A percentile compares a stretch with the other conserved stretches of the same genome.
phyloP scores from a whole-genome alignment of 2,329 filamentous ascomycete genomes.

The Arthrobotrys sinensis region DNA sequence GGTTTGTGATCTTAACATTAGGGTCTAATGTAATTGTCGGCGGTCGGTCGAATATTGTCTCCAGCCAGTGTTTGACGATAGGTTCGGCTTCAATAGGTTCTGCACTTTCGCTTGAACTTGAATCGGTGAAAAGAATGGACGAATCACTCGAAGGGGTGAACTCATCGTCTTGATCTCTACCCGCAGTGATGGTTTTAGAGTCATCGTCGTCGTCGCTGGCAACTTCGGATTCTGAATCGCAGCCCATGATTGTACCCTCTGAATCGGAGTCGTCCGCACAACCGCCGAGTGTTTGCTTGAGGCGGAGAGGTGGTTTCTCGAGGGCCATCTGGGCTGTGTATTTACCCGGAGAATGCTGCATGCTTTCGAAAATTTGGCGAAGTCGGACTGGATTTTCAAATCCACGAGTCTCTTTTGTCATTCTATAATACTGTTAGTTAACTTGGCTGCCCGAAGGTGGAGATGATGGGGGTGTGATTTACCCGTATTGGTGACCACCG shows the following conservation, averaged over 20 bases:
- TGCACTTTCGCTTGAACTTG: background rate
- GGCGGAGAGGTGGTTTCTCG: conserved; percentile 4
- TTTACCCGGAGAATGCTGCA: background rate
- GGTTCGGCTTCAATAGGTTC: conserved; percentile 1
- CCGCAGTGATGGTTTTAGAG: background rate
- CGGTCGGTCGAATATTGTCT: conserved; percentile 28
- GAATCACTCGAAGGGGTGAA: background rate
- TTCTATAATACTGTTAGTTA: conserved; percentile 18
- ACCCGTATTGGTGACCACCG: conserved; percentile 54
- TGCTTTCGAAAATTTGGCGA: conserved; percentile 42
- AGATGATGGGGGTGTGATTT: background rate
- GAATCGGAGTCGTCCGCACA: conserved; percentile 8
- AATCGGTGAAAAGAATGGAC: background rate
- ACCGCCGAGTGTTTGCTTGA: background rate
- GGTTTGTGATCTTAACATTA: conserved; percentile 10
- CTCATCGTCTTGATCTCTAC: background rate
- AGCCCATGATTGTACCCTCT: conserved; percentile 8
- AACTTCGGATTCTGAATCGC: background rate
- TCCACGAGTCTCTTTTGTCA: conserved; percentile 40
- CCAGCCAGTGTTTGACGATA: conserved; percentile 15
- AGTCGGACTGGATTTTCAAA: conserved; percentile 47
- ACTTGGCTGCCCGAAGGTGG: background rate
- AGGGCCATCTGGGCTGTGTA: conserved; percentile 39
- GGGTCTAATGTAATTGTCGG: conserved; percentile 27
- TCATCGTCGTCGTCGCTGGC: background rate